Percentiles rank a stretch among this genome's conserved stretches.
Conservation (phyloP, 352 stramenopile genomes). For the Discostella stelligera region DNA sequence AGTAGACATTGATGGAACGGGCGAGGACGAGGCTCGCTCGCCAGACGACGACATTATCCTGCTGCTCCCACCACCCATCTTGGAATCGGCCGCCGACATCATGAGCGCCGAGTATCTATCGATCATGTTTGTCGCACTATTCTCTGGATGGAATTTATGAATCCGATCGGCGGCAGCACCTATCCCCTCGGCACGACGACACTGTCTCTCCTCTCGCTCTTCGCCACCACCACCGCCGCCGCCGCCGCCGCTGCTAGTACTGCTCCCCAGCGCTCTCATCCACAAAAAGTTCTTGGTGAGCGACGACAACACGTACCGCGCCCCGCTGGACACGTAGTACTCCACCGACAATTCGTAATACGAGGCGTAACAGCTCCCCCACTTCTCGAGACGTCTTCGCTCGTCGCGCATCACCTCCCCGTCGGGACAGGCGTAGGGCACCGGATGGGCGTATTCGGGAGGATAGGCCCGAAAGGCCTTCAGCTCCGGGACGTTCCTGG, state of each 20-base stretch:
- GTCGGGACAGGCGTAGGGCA: constrained; percentile 93
- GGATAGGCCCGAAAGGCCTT: constrained; percentile 97
- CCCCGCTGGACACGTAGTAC: constrained; percentile 94
- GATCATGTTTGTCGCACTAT: background rate
- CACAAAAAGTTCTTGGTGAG: constrained; percentile 83
- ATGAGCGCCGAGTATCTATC: constrained; percentile 13
- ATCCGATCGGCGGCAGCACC: constrained; percentile 12
- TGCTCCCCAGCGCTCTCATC: constrained; percentile 56
- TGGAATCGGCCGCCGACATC: constrained; percentile 1
- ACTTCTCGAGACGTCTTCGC: constrained; percentile 90
- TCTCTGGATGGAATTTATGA: constrained; percentile 12
- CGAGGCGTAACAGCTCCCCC: constrained; percentile 87
- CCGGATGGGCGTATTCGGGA: constrained; percentile 89
- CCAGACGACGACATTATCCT: background rate
- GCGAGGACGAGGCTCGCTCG: too few relatives aligned
- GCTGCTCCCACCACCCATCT: background rate
- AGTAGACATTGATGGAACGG: background rate
- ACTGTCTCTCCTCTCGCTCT: background rate
- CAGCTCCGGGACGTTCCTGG: constrained; percentile 90
- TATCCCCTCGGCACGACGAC: background rate
- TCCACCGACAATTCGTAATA: constrained; percentile 95
- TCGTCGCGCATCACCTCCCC: constrained; percentile 92
- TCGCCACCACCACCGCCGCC: constrained; percentile 17
- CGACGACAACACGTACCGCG: constrained; percentile 89
- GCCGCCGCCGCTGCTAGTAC: constrained; percentile 19